Evolutionary conservation across 306 rosid species (phyloP).

Genomic region (Cucumis cinereus): DNA sequence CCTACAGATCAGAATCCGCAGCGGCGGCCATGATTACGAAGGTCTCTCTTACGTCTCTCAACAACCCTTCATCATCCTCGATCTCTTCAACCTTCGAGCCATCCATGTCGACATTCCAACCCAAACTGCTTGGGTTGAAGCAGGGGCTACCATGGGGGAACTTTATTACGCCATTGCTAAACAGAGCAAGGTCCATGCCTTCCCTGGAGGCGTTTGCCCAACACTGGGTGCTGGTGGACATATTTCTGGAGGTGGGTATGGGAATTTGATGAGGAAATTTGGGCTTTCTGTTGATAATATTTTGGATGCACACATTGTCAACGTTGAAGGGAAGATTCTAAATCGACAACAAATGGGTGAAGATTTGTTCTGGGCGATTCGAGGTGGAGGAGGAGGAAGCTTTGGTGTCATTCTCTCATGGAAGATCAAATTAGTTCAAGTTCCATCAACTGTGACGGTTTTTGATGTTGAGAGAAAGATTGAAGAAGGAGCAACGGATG

Average conservation of each 20-base stretch:
- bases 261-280: constrained; percentile 22
- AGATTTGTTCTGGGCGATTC: constrained; percentile 33
- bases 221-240: constrained; percentile 23
- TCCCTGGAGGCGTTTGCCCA: constrained; percentile 19
- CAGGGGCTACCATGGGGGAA: constrained; percentile 27
- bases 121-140: constrained; percentile 17
- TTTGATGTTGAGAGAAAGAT: not conserved
- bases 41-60: constrained; percentile 15
- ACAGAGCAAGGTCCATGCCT: constrained; percentile 10
- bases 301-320: constrained; percentile 17
- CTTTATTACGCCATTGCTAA: constrained; percentile 17
- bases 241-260: constrained; percentile 26
- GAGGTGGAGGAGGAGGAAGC: constrained; percentile 30
- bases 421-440: constrained; percentile 15
- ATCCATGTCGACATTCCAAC: not conserved
- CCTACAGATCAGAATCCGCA: constrained; percentile 20
- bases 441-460: constrained; percentile 15
- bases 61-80: constrained; percentile 19
- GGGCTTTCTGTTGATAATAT: constrained; percentile 22
- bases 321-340: constrained; percentile 14
- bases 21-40: constrained; percentile 32
- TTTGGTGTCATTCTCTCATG: constrained; percentile 25
- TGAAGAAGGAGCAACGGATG: constrained; percentile 7
- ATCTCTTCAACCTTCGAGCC: constrained; percentile 21
- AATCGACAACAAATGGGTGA: constrained; percentile 26